Conservation (phyloP, 163 green algal species). For the Scenedesmus sp. region DNA sequence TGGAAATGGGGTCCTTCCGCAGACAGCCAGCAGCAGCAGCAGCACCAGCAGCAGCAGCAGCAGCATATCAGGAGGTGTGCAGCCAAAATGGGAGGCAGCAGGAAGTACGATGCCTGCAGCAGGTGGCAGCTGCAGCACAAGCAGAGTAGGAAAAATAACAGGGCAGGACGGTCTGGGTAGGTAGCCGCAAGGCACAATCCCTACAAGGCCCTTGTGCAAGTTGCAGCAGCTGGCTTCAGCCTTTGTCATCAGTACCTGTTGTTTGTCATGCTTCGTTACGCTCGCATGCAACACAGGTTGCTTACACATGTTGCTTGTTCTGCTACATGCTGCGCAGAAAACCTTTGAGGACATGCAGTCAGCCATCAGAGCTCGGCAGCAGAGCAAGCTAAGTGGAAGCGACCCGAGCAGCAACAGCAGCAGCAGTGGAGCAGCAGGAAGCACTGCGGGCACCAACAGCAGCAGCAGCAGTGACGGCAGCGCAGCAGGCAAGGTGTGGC, state of each 20-base stretch:
- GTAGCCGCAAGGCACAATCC: no score
- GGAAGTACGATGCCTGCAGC: neutral
- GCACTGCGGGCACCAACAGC: neutral
- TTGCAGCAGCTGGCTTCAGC: no score
- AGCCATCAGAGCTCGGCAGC: constrained; percentile 2
- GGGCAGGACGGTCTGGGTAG: no score
- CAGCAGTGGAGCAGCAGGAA: neutral
- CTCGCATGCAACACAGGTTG: neutral
- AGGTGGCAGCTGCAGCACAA: neutral
- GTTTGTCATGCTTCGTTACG: no score
- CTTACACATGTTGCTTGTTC: neutral
- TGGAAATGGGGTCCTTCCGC: neutral
- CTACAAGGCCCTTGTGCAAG: no score
- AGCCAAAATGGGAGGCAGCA: neutral
- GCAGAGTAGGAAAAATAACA: neutral
- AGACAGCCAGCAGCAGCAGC: neutral
- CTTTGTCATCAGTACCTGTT: no score
- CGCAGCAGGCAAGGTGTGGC: neutral
- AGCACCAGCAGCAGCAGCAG: neutral
- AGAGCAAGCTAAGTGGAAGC: neutral
- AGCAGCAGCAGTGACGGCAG: neutral
- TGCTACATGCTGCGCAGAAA: constrained; percentile 10
- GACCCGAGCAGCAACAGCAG: neutral
- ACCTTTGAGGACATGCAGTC: constrained; percentile 38
- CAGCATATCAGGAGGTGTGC: neutral